Conservation (phyloP, 139 green algal genomes). For the Diplosphaera chodatii region DNA sequence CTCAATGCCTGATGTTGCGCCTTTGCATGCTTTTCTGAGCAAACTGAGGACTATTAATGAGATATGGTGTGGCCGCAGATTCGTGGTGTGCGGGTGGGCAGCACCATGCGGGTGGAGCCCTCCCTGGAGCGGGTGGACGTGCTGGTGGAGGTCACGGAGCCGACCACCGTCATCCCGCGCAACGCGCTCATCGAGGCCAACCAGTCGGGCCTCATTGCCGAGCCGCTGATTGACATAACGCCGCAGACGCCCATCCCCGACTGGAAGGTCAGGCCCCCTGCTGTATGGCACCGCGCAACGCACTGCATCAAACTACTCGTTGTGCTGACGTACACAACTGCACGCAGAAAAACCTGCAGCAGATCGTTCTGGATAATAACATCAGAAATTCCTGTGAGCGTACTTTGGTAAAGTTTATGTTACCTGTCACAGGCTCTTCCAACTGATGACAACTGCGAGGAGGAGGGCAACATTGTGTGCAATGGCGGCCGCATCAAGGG, state of each 20-base stretch:
- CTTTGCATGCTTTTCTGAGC: background rate
- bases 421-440: constrained; percentile 58
- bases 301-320: too few relatives aligned
- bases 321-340: too few relatives aligned
- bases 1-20: background rate
- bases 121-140: constrained; percentile 88
- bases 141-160: constrained; percentile 76
- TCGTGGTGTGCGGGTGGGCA: constrained; percentile 69
- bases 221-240: constrained; percentile 96
- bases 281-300: too few relatives aligned
- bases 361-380: too few relatives aligned
- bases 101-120: constrained; percentile 81
- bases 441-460: constrained; percentile 66
- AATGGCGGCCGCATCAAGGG: constrained; percentile 77
- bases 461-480: constrained; percentile 90
- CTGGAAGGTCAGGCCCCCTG: constrained; percentile 52
- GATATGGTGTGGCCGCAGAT: constrained; percentile 20
- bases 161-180: constrained; percentile 82
- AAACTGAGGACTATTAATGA: background rate
- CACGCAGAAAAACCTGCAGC: too few relatives aligned
- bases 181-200: constrained; percentile 95
- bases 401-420: background rate
- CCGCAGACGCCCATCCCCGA: constrained; percentile 74
- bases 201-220: constrained; percentile 91
- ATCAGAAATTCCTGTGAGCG: too few relatives aligned